Evolutionary conservation across 176 grass and related monocot genomes (phyloP).

Genomic region (Cymbopogon citratus): DNA sequence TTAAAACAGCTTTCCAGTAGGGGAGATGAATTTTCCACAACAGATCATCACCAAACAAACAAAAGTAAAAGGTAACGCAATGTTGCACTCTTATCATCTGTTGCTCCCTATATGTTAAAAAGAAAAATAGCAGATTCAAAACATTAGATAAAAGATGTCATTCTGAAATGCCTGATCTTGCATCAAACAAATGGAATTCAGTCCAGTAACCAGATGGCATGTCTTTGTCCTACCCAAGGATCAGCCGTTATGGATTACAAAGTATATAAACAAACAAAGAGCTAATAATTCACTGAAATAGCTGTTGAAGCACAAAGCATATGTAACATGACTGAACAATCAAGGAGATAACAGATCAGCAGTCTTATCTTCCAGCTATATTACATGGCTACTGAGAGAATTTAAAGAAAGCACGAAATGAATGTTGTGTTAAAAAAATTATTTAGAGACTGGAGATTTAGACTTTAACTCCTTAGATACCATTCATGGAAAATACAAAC

Average conservation of each 20-base stretch:
- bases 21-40: not conserved
- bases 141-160: not conserved
- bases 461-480: not conserved
- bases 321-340: not conserved
- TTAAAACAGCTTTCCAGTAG: not conserved
- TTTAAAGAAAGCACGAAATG: not conserved
- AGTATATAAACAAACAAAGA: not conserved
- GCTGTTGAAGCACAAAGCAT: not conserved
- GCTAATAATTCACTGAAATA: not conserved
- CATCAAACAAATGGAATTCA: not conserved
- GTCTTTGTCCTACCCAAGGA: not conserved
- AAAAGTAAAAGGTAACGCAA: too few relatives aligned
- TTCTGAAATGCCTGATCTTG: not conserved
- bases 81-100: too few relatives aligned
- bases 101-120: not conserved
- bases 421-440: not conserved
- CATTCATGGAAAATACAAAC: not conserved
- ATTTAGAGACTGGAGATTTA: not conserved
- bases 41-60: too few relatives aligned
- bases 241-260: not conserved
- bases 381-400: not conserved
- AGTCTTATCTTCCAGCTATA: not conserved
- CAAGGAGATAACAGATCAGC: not conserved
- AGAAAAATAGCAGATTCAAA: too few relatives aligned
- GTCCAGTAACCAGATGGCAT: not conserved